These are phyloP conservation scores for Lactifluus echinatus DNA, from an alignment of 768 basidiomycete species.

Conservation along the genomic window DNA sequence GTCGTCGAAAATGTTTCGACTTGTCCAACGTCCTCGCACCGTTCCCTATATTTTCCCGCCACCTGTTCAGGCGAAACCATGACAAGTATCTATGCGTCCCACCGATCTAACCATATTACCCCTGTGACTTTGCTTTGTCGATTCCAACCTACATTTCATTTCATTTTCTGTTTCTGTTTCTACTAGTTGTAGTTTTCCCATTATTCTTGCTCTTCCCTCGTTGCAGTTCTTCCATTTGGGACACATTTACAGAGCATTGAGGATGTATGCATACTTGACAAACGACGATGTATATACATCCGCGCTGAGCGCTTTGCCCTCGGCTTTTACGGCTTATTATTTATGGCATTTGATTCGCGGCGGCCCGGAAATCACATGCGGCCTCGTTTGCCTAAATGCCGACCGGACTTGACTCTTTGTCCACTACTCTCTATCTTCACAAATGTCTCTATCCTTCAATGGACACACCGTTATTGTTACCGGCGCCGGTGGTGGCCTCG, in stretches of 20 bases:
- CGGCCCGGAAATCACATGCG: constrained; percentile 6
- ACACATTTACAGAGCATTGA: constrained; percentile 15
- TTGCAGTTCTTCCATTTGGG: constrained; percentile 9
- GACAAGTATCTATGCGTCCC: constrained; percentile 12
- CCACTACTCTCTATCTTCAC: neutral
- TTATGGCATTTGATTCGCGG: constrained; percentile 1
- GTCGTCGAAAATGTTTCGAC: constrained; percentile 7
- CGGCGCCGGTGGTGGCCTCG: constrained; percentile 92
- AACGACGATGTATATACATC: constrained; percentile 12
- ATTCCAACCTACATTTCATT: constrained; percentile 16
- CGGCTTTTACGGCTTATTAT: constrained; percentile 14
- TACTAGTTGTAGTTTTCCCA: constrained; percentile 19
- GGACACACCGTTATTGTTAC: constrained; percentile 91
- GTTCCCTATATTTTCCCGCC: too few species aligned
- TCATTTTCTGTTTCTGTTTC: too few species aligned
- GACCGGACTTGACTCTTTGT: neutral
- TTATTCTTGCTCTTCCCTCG: constrained; percentile 11
- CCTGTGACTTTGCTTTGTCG: constrained; percentile 13
- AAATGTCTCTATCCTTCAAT: constrained; percentile 65
- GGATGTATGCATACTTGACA: constrained; percentile 18
- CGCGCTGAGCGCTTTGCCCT: constrained; percentile 12
- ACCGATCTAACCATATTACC: constrained; percentile 13
- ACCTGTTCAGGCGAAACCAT: constrained; percentile 6
- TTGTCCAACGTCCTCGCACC: neutral
- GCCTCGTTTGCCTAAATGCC: neutral